Evolutionary conservation across 2,329 filamentous ascomycete species (phyloP), one percentile per base, ranked within the genome.

Genomic region (Botryotinia globosa): DNA sequence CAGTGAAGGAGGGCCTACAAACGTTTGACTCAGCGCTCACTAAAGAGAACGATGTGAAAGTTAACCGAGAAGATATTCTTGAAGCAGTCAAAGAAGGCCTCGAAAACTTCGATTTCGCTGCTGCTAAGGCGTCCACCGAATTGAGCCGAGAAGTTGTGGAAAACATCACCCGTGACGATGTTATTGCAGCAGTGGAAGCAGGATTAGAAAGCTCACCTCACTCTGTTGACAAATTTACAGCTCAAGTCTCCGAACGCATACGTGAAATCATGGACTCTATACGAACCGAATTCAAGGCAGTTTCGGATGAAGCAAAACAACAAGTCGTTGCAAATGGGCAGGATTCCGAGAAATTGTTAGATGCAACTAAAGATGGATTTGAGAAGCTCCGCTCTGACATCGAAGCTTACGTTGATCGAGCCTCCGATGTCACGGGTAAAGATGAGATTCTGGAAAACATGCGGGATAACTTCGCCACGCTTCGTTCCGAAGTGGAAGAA

Each of bases 261-360:
- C 84, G 90, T 42, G 92, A 94, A 64, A 89, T 94, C 42, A 86
- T 89, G 82, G 85, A 88, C 4, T 84, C 83, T 73, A 85, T 91
- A 82, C 86, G 84, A 54, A 82, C 84, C 1, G 89, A 91, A 78
- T 89, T 91, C 80, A 85, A 84, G 75, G 83, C 85, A 4, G 84
- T 89, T 3, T 89, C 88, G 0, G 86, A 90, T 42, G 89, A 90
- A 77, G 86, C 88, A 18, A 94, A 94, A 80, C 89, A 95, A 77
- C 95, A 94, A 77, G 91, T 93, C 32, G 89, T 92, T 4, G 91
- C 92, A 74, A 93, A 90, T 77, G 93, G 92, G 58, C 88, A 90
- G 73, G 93, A 96, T 80, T 95, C 94, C 0, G 94, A 97, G 81
- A 93, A 97, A 80, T 90, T 97, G 20, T 85, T 98, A 7, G 93